Evolutionary conservation across 1,139 yeast species (phyloP).

Genomic region (Blastobotrys buckinghamii): DNA sequence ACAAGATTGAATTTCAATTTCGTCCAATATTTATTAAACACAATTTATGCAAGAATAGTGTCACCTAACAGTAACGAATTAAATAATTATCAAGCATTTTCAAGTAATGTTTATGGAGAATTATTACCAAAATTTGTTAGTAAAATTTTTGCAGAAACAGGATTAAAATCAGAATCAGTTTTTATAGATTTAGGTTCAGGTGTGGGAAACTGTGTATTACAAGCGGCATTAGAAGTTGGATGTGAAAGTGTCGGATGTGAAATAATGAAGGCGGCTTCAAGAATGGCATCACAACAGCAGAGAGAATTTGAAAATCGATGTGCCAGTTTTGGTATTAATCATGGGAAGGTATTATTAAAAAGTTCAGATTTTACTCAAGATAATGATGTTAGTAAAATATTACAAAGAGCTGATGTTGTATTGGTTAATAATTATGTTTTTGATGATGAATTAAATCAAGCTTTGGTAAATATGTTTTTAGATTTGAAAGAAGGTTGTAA

Average conservation of each 20-base stretch:
- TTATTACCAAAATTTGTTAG: conserved; percentile 72
- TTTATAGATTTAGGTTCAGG: conserved; percentile 91
- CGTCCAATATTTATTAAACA: conserved; percentile 62
- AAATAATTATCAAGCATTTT: conserved; percentile 73
- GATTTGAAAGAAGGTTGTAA: conserved; percentile 70
- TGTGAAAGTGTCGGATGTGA: conserved; percentile 87
- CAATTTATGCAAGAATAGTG: conserved; percentile 71
- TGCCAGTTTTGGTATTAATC: conserved; percentile 54
- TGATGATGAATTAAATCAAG: conserved; percentile 62
- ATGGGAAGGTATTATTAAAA: conserved; percentile 53
- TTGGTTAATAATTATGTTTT: conserved; percentile 80
- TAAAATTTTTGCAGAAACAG: conserved; percentile 60
- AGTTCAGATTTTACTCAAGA: conserved; percentile 66
- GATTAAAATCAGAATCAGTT: conserved; percentile 45
- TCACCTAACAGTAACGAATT: conserved; percentile 65
- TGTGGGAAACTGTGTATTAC: conserved; percentile 86
- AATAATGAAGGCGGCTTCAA: conserved; percentile 76
- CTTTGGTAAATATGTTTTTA: conserved; percentile 58
- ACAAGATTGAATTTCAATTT: conserved; percentile 50
- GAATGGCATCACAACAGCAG: conserved; percentile 56
- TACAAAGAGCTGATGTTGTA: conserved; percentile 63
- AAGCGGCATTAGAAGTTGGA: conserved; percentile 84
- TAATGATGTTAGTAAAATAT: conserved; percentile 45
- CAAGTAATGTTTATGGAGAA: conserved; percentile 91
- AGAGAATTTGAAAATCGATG: conserved; percentile 54